Evolutionary conservation across 495 filamentous ascomycete genomes (phyloP), one percentile per base, ranked within the genome.

Genomic region (Penicillium coffeae): DNA sequence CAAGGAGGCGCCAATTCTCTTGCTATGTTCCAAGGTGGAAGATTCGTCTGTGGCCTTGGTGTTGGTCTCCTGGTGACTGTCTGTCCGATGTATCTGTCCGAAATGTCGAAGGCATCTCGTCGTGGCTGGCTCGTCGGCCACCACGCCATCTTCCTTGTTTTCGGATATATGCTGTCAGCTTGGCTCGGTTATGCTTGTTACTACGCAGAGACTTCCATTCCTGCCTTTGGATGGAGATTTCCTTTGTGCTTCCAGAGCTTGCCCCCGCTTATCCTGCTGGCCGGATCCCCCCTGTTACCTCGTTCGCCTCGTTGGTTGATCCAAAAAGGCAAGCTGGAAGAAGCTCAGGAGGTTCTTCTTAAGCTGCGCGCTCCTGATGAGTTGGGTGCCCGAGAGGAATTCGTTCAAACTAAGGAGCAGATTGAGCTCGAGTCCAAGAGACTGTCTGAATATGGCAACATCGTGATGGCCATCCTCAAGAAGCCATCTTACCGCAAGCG

Each of bases 221-320:
- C 65, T 3, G 54, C 47, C 1, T 71, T 76, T 50, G 65, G 66
- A 10, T 76, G 74, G 74, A 50, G 74, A 22, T 76, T 77, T 30
- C 68, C 66, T 5, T 51, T 79, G 2, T 69, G 70, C 14, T 55
- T 79, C 21, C 69, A 76, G 42, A 64, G 59, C 35, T 47, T 71
- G 3, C 62, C 68, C 1, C 60, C 75, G 0, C 40, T 77, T 25
- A 48, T 74, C 1, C 53, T 79, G 8, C 54, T 75, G 9, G 32
- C 62, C 12, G 69, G 70, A 7, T 69, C 61, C 2, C 57, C 59
- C 1, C 71, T 62, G 58, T 58, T 77, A 7, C 72, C 72, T 13
- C 66, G 58, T 15, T 73, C 71, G 6, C 72, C 74, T 34, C 67
- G 74, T 10, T 77, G 74, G 74, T 50, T 77, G 21, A 66, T 74